Evolutionary conservation across 2,329 filamentous ascomycete genomes (phyloP), one percentile per base, ranked within the genome.

Genomic region (Chalaropsis thielavioides): DNA sequence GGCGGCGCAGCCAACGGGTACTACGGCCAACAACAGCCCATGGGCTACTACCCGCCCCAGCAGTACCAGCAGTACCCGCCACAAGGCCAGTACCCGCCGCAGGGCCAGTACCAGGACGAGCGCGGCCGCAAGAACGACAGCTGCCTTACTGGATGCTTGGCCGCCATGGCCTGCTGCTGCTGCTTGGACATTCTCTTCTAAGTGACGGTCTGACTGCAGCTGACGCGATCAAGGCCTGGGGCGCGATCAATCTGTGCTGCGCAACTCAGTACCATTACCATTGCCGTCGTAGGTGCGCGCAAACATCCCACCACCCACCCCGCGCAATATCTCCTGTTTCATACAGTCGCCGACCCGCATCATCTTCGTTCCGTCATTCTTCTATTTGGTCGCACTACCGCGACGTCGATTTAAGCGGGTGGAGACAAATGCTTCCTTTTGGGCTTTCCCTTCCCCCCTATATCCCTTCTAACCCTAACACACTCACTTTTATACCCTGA

Each of bases 181-280:
- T 84, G 81, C 70, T 71, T 84, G 70, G 81, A 84, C 68, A 74
- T 76, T 56, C 71, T 83, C n/a, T 83, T 82, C 70, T 84, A 79
- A 73, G 65, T 40, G 27, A 22, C 8, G 7, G 24, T 5, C 59
- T 27, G 40, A 13, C 46, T 4, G 24, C n/a, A 38, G 10, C 13
- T 5, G 54, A 58, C 54, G 27, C 54, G 54, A 13, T 27, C 27
- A 27, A 38, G 51, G 51, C 51, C 51, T 35, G 22, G 31, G 24
- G 43, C 43, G 22, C 46, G 19, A 51, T 7, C 3, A 3, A 7
- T 3, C 31, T 35, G 31, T 35, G 7, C 7, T 3, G 31, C 31
- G 31, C 31, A 7, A 35, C 41, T 7, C 41, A 44, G 11, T 13
- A n/a, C 41, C 41, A 44, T 44, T 11, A n/a, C 17, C 41, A 44